Base-by-base conservation (phyloP, 148 eudicot genomes). In the Heliosperma pusillum region DNA sequence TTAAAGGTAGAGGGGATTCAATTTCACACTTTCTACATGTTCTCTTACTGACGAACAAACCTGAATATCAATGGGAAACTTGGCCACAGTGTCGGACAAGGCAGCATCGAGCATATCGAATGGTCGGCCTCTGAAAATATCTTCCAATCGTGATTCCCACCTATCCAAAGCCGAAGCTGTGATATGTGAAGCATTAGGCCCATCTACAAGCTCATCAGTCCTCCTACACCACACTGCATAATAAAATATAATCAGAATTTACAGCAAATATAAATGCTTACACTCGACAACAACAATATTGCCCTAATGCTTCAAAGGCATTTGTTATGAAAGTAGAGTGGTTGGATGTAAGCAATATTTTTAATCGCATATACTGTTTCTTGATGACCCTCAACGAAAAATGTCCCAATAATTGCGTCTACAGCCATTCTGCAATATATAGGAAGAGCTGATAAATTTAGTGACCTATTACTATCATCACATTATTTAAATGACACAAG, bases 71-170 rank as follows among this genome's bases (percentile, higher is more conserved):
- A 95, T 89, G 9, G 99, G 97, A 76, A 95, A 95, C 80, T 83
- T 95, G 56, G 86, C 33, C 52, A 95, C 99, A 7, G 99, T 92
- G 80, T 95, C 97, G 22, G 97, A 84, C 66, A 95, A 80, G 53
- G 99, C 99, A 74, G 99, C 99, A 83, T 95, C 99, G 16, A 95
- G 91, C 99, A 95, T 95, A 80, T 95, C 99, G 81, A 95, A 95
- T 7, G 99, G 97, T 17, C 86, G 90, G 42, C 99, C 99, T 52
- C 66, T 82, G 69, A 95, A 95, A 73, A 95, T 86, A 76, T 89
- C 94, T 83, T 95, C 97, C 36, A 95, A 79, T 76, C 99, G 89
- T 59, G 89, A 86, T 64, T 95, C 99, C 99, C 99, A 95, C 78
- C 99, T 80, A 73, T 95, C 97, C 80, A 92, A 86, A 71, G 97